phyloP scores from a whole-genome alignment of 768 basidiomycete species.

The Kwoniella heveanensis region DNA sequence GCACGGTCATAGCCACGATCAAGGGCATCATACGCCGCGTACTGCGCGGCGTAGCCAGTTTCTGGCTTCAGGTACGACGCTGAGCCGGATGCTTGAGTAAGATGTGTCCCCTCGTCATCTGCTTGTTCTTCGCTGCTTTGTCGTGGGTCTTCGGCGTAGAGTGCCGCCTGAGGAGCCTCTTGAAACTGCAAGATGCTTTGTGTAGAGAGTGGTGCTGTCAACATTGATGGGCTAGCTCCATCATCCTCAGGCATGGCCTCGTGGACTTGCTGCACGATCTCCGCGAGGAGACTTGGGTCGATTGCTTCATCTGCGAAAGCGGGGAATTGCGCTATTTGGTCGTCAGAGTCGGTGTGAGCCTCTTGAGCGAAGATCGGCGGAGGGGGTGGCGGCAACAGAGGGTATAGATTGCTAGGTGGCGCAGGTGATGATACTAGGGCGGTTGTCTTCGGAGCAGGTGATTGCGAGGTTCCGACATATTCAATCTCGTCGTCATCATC shows the following conservation, averaged over 20 bases:
- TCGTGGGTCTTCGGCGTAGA: neutral
- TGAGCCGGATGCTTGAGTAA: neutral
- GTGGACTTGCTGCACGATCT: slow-evolving; percentile 25
- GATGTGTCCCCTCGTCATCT: neutral
- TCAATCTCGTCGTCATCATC: slow-evolving; percentile 26
- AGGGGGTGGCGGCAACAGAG: slow-evolving; percentile 8
- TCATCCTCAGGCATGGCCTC: slow-evolving; percentile 13
- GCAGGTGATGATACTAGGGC: neutral
- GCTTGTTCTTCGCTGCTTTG: slow-evolving; percentile 1
- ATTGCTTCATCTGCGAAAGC: slow-evolving; percentile 24
- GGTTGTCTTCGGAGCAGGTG: slow-evolving; percentile 1
- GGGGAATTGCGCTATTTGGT: slow-evolving; percentile 7
- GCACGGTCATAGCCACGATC: neutral
- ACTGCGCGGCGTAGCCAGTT: neutral
- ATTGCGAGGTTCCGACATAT: slow-evolving; percentile 20
- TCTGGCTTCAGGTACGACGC: neutral
- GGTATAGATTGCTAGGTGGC: slow-evolving; percentile 14
- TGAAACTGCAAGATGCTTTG: neutral
- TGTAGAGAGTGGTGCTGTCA: neutral
- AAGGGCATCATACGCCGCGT: neutral
- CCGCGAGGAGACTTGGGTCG: slow-evolving; percentile 17
- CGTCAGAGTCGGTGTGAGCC: slow-evolving; percentile 3
- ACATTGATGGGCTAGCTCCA: slow-evolving; percentile 9
- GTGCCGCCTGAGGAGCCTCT: neutral
- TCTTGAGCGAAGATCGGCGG: neutral